Evolutionary conservation across 2,329 filamentous ascomycete species (phyloP), one percentile per base, ranked within the genome.

Genomic region (Apiospora hydei): DNA sequence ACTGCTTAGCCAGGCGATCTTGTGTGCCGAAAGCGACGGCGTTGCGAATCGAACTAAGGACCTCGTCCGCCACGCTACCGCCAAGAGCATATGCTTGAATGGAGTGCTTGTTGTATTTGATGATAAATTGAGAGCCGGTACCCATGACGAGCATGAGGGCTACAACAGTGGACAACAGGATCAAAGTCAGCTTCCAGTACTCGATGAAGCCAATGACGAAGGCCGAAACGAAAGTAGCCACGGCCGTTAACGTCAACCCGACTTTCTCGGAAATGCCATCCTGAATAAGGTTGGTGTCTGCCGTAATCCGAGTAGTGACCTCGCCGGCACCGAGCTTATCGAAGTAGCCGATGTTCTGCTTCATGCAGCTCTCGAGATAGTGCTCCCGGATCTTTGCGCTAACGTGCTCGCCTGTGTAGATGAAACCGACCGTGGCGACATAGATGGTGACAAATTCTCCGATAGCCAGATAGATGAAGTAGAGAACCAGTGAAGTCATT

Each of bases 191-290:
- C 82, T 96, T 98, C 94, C 96, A 98, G 82, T 93, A 97, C 78
- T 94, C 93, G 82, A 96, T 83, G 80, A 98, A 98, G 3, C 93
- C 94, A 75, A 99, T 96, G 71, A 98, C 85, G 76, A 98, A 98
- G 21, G 95, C 94, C 0, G 95, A 91, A 71, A 97, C 84, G 78
- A 98, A 98, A 11, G 94, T 95, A 1, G 95, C 90, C 4, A 95
- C 69, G 16, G 94, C 93, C 18, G 91, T 90, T 71, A 97, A 80
- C 0, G 94, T 95, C 74, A 98, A 84, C 18, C 90, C 91, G 64
- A 97, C 89, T 84, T 98, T 98, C 82, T 97, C 94, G 0, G 94
- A 97, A 66, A 99, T 94, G 71, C 95, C 96, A 76, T 97, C 95
- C 81, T 98, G 96, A 71, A 98, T 92, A 70, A 97, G 85, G 78